phyloP scores from a whole-genome alignment of 495 filamentous ascomycete species.

The Penicillium goetzii region DNA sequence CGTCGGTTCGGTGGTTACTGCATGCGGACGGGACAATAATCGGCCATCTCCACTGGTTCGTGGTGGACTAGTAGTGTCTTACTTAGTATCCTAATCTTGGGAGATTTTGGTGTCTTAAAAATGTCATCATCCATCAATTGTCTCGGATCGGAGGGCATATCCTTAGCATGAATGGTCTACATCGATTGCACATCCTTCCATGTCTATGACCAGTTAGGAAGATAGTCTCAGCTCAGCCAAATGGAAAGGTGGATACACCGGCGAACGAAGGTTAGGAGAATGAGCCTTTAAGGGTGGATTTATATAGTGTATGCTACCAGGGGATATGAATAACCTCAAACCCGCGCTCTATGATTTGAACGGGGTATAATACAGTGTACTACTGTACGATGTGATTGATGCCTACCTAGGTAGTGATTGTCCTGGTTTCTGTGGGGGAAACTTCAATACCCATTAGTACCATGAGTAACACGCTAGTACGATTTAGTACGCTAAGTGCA shows the following conservation, averaged over 20 bases:
- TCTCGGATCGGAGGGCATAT: neutral
- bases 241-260: too few species aligned
- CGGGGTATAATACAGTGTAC: too few species aligned
- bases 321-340: too few species aligned
- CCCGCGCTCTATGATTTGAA: too few species aligned
- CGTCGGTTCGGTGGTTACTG: constrained; percentile 39
- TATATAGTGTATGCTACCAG: too few species aligned
- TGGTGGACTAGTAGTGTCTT: neutral
- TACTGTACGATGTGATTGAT: too few species aligned
- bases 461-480: neutral
- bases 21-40: constrained; percentile 25
- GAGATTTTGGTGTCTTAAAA: neutral
- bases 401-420: too few species aligned
- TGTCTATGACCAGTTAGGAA: too few species aligned
- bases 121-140: neutral
- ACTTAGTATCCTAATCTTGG: neutral
- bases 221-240: too few species aligned
- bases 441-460: neutral
- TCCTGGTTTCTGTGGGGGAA: neutral
- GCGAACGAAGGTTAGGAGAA: too few species aligned
- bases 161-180: neutral
- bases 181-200: neutral
- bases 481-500: neutral
- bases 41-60: neutral
- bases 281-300: too few species aligned